Evolutionary conservation across 2,329 filamentous ascomycete genomes (phyloP), one percentile per base, ranked within the genome.

Genomic region (Domatiomyces globalis): DNA sequence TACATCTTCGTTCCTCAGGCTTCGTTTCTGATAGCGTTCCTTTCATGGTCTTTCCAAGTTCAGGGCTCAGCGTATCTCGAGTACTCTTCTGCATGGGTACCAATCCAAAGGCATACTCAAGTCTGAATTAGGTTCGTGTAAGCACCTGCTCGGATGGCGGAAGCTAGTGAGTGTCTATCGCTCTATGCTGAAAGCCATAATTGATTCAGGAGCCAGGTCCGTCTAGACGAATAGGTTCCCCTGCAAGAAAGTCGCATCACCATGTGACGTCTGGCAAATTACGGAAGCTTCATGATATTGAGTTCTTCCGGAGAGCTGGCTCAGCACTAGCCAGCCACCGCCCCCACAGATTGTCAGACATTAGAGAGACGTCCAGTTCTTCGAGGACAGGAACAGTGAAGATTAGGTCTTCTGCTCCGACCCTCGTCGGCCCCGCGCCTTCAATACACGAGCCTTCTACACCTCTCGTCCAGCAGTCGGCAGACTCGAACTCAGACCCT

Each of bases 301-400:
- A 59, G 19, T 46, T 48, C 10, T 52, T 55, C 46, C 49, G 48
- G 4, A 45, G 55, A 19, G 56, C 56, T 17, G 52, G 55, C 33
- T 56, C 56, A 22, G 58, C 55, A 33, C 43, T 56, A 43, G 55
- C 56, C 18, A 45, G 49, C 43, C 55, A 55, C 46, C 56, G 55
- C 25, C 48, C 56, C 17, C 52, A 56, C 45, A 54, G 55, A 43
- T 51, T 60, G 22, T 59, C 58, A 10, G 53, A 58, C 7, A 60
- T 60, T 51, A 55, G 53, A 17, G 58, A 60, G 50, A 54, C 51
- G 7, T 60, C 58, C 19, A 45, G 43, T 7, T 60, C 58, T 25
- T 56, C 58, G 8, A 55, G 50, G 39, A 46, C 47, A 22, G 50
- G 43, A 45, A 44, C 46, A 9, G 47, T 15, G 25, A 49, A 20